Evolutionary conservation across 805 yeast genomes (phyloP), one percentile per base, ranked within the genome.

Genomic region (Metschnikowia similis): DNA sequence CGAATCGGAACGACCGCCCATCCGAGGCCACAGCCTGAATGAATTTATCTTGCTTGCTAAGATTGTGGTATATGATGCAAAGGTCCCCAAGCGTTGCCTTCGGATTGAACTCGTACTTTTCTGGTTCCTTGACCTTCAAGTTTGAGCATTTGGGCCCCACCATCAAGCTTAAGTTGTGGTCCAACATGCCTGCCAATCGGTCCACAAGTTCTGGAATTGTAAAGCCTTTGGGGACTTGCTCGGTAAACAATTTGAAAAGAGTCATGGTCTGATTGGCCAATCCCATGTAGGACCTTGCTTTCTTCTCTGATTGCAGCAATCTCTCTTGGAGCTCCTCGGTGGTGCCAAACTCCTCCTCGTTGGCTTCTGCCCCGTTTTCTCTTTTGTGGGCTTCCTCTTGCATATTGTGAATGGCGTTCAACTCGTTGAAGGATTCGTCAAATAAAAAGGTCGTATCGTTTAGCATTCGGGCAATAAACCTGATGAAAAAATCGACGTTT

Each of bases 61-160:
- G 74, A 64, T 91, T 87, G 47, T 83, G 78, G 65, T 83, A 94
- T 35, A 92, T 84, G 39, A 85, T 83, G 54, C 88, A 81, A 40
- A 94, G 75, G 52, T 83, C 84, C 14, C 80, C 74, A 51, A 94
- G 75, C 46, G 89, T 74, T 40, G 76, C 77, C 52, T 82, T 82
- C 5, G 99, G 97, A 58, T 88, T 82, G 66, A 94, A 94, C 30
- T 82, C 80, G 63, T 90, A 91, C 57, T 83, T 81, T 55, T 85
- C 88, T 0, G 97, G 97, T 54, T 85, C 78, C 51, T 79, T 77
- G 29, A 94, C 99, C 62, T 88, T 89, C 59, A 94, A 78, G 45
- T 87, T 90, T 8, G 91, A 81, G 70, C 96, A 91, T 63, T 87
- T 86, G 13, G 98, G 97, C 0, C 99, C 99, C 27, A 90, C 97